Evolutionary conservation across 768 basidiomycete genomes (phyloP).

Genomic region (Leccinellum albellum): DNA sequence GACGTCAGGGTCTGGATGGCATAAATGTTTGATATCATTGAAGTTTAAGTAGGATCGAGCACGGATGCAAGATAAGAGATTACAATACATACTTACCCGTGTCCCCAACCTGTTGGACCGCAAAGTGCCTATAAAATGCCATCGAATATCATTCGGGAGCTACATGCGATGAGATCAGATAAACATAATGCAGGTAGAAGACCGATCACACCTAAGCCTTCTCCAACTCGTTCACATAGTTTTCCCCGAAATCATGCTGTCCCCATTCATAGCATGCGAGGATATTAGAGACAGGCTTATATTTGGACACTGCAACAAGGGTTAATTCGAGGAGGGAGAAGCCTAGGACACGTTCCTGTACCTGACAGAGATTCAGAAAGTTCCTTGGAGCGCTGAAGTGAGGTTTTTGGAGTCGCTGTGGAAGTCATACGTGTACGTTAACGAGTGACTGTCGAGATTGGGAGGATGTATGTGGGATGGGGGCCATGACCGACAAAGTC

Average conservation of each 20-base stretch:
- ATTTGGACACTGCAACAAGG: conserved; percentile 90
- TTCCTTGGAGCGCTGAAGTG: conserved; percentile 46
- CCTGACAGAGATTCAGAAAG: conserved; percentile 50
- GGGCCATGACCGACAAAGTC: no score
- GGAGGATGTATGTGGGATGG: no score
- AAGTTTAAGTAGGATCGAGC: conserved; percentile 2
- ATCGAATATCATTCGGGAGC: conserved; percentile 86
- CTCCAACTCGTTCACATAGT: conserved; percentile 92
- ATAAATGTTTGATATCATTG: conserved; percentile 86
- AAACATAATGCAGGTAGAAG: not conserved
- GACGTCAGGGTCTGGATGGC: conserved; percentile 85
- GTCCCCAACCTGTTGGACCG: conserved; percentile 92
- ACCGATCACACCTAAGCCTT: conserved; percentile 65
- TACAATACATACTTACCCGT: conserved; percentile 60
- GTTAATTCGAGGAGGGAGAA: conserved; percentile 28
- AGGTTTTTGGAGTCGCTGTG: conserved; percentile 13
- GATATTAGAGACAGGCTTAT: conserved; percentile 86
- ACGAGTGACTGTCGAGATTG: conserved; percentile 6
- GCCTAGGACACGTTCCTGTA: conserved; percentile 45
- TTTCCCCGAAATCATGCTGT: conserved; percentile 94
- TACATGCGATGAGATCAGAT: conserved; percentile 30
- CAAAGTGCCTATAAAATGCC: conserved; percentile 95
- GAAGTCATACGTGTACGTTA: conserved; percentile 20
- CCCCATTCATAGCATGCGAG: conserved; percentile 76
- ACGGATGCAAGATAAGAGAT: not conserved